Evolutionary conservation across 2,329 filamentous ascomycete species (phyloP), one percentile per base, ranked within the genome.

Genomic region (Hypoxylon sp.): DNA sequence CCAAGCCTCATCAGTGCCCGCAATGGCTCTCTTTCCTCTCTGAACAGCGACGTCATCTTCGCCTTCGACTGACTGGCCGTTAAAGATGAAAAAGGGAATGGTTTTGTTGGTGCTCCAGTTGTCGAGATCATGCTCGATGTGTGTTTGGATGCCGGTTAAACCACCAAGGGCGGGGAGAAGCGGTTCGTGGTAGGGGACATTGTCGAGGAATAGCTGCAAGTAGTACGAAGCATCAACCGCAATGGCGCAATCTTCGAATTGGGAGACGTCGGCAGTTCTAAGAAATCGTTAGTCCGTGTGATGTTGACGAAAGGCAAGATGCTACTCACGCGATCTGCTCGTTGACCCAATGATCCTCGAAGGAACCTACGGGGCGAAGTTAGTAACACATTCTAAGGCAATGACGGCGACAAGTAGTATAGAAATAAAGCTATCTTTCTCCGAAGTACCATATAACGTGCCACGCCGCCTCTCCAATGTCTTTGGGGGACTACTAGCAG

Each of bases 151-250:
- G 59, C 92, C 92, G 67, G 95, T 96, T 68, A 95, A 87, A 64
- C 96, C 96, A 55, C 95, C 96, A 53, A 98, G 88, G 22, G 96
- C 96, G 61, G 94, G 90, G 35, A 98, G 88, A 35, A 99, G 90
- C 46, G 95, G 95, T 80, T 99, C 96, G 77, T 93, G 91, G 50
- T 89, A 90, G 30, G 89, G 88, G 48, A 87, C 80, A 63, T 86
- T 88, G 77, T 91, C 89, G 75, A 97, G 89, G 72, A 97, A 88
- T 66, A 90, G 89, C 79, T 91, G 88, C 71, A 99, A 88, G 80
- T 96, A 98, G 81, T 97, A 92, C 59, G 92, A 91, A 62, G 95
- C 96, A 84, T 98, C 95, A 76, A 98, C 90, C 72, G 91, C 95
- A 75, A 98, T 88, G 60, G 91, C 88, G 67, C 89, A 89, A 78